phyloP scores from a whole-genome alignment of 192 early-diverging fungal species.

The Chytriomyces confervae region DNA sequence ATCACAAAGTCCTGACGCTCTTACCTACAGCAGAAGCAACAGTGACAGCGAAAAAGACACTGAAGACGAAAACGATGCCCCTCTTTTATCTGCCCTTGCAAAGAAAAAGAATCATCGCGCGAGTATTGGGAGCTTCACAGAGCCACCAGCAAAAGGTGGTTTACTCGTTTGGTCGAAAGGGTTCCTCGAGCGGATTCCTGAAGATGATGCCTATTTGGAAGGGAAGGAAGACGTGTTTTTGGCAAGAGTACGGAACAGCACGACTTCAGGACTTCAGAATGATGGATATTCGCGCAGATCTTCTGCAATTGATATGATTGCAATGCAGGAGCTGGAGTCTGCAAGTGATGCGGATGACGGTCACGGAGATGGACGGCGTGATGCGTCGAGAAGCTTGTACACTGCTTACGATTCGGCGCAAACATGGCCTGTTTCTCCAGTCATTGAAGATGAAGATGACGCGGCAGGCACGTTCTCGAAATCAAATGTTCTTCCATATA shows the following conservation, averaged over 20 bases:
- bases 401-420: conserved; percentile 1
- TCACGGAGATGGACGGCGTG: not conserved
- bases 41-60: conserved; percentile 24
- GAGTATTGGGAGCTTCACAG: not conserved
- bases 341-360: not conserved
- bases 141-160: not conserved
- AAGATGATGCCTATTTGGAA: conserved; percentile 23
- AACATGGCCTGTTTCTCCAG: conserved; percentile 21
- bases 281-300: not conserved
- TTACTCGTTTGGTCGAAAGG: not conserved
- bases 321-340: conserved; percentile 23
- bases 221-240: not conserved
- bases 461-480: not conserved
- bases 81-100: not conserved
- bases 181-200: conserved; percentile 34
- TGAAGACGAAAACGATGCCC: conserved; percentile 23
- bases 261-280: not conserved
- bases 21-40: not conserved
- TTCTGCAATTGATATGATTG: conserved; percentile 26
- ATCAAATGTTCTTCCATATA: not conserved
- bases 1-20: not conserved
- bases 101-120: not conserved
- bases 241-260: not conserved
- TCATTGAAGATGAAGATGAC: not conserved
- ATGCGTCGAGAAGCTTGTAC: not conserved